phyloP scores from a whole-genome alignment of 768 basidiomycete species.

The Mycena vitilis region DNA sequence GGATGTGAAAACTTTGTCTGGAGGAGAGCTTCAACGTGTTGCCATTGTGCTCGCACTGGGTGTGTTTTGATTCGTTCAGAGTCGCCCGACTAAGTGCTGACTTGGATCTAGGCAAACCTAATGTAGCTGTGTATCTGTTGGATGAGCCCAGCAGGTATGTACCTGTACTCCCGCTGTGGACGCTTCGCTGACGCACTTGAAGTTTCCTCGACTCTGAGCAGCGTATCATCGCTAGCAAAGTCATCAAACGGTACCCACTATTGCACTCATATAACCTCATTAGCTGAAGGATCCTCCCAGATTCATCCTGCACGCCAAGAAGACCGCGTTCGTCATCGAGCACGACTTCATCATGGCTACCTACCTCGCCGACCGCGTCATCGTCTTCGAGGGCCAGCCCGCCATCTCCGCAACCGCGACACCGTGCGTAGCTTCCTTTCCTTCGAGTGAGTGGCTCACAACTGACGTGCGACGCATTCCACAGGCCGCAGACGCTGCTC shows the following conservation, averaged over 20 bases:
- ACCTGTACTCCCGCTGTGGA: slow-evolving; percentile 1
- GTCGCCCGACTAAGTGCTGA: slow-evolving; percentile 20
- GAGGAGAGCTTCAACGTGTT: slow-evolving; percentile 97
- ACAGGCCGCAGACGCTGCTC: slow-evolving; percentile 91
- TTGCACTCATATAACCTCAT: slow-evolving; percentile 19
- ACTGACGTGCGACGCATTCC: slow-evolving; percentile 7
- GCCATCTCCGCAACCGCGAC: slow-evolving; percentile 91
- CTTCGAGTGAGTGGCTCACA: slow-evolving; percentile 4
- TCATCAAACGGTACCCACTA: slow-evolving; percentile 86
- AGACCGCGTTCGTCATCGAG: slow-evolving; percentile 98
- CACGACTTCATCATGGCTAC: slow-evolving; percentile 99
- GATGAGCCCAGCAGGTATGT: slow-evolving; percentile 90
- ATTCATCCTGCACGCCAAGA: slow-evolving; percentile 96
- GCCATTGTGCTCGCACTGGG: slow-evolving; percentile 95
- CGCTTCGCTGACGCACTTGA: slow-evolving; percentile 9
- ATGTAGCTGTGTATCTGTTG: slow-evolving; percentile 90
- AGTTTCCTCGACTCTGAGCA: slow-evolving; percentile 99
- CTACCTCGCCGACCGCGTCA: slow-evolving; percentile 97
- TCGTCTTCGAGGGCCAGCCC: slow-evolving; percentile 90
- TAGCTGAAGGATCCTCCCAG: slow-evolving; percentile 45
- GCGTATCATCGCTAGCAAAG: slow-evolving; percentile 97
- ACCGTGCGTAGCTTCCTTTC: slow-evolving; percentile 65
- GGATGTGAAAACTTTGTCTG: slow-evolving; percentile 97
- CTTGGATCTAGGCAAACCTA: slow-evolving; percentile 67
- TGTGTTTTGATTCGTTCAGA: slow-evolving; percentile 39